Conservation (phyloP, 2,329 filamentous ascomycete genomes). For the Colletotrichum costaricense region DNA sequence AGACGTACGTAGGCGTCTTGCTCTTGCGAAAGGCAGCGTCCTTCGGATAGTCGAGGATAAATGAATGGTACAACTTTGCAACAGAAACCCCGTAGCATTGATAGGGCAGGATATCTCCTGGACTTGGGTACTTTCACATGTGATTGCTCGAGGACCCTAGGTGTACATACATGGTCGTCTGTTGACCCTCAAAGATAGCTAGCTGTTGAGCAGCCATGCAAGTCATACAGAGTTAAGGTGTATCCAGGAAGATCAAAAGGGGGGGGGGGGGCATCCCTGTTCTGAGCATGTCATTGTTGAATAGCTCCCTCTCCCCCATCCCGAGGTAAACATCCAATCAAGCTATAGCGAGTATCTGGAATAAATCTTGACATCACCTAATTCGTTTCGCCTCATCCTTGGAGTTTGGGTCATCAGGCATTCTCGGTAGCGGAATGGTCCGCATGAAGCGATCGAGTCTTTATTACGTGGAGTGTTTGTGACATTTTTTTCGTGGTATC, state of each 20-base stretch:
- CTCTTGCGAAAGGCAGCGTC: not conserved
- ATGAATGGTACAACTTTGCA: not conserved
- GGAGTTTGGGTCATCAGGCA: no score
- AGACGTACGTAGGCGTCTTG: slow-evolving; percentile 19
- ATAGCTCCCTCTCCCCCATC: not conserved
- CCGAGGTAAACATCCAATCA: not conserved
- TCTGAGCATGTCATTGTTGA: not conserved
- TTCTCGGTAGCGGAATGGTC: no score
- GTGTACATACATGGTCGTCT: not conserved
- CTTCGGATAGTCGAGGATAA: not conserved
- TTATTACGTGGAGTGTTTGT: not conserved
- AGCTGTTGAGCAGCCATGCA: not conserved
- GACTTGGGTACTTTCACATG: not conserved
- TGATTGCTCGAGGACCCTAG: not conserved
- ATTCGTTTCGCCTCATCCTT: no score
- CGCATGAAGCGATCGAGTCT: not conserved
- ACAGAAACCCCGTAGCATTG: not conserved
- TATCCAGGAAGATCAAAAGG: no score
- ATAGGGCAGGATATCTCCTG: not conserved
- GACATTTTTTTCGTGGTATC: not conserved
- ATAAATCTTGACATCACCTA: no score
- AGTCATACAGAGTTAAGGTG: no score
- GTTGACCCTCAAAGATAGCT: not conserved
- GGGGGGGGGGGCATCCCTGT: not conserved
- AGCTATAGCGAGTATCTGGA: not conserved